These are phyloP conservation scores for Acacia acuminata DNA, from an alignment of 306 rosid species.

Conservation along the genomic window DNA sequence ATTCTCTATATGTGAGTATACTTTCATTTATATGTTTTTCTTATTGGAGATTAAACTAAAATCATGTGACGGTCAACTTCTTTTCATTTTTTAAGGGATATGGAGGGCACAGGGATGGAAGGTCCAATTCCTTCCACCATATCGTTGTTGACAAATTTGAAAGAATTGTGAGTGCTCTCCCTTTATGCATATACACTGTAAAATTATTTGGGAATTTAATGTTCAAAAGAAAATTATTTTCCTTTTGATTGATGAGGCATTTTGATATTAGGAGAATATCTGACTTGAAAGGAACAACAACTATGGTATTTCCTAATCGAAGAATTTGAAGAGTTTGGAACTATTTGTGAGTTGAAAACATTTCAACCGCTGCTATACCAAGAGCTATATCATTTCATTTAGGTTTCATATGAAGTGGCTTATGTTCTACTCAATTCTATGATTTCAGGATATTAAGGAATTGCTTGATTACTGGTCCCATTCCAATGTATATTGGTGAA, in stretches of 20 bases:
- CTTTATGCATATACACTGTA: background rate
- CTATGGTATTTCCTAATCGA: constrained; percentile 56
- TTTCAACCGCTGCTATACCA: constrained; percentile 5
- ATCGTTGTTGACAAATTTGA: constrained; percentile 45
- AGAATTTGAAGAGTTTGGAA: constrained; percentile 36
- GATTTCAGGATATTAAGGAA: constrained; percentile 63
- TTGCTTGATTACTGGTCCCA: constrained; percentile 53
- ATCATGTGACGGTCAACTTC: background rate
- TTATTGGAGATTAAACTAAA: background rate
- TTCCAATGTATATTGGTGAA: constrained; percentile 42
- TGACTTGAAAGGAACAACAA: constrained; percentile 61
- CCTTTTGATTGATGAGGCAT: constrained; percentile 26
- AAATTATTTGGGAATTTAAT: background rate
- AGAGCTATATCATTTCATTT: background rate
- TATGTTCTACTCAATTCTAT: constrained; percentile 23
- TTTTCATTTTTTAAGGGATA: constrained; percentile 42
- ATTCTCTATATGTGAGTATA: constrained; percentile 55
- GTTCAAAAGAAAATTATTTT: background rate
- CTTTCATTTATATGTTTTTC: constrained; percentile 6
- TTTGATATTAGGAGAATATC: constrained; percentile 68
- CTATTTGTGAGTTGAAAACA: constrained; percentile 53
- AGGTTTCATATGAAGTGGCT: constrained; percentile 21
- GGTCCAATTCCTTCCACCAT: constrained; percentile 64
- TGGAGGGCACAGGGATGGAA: constrained; percentile 82
- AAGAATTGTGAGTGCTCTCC: constrained; percentile 45